Conservation (phyloP, 352 stramenopile species). For the Phytophthora citricola region DNA sequence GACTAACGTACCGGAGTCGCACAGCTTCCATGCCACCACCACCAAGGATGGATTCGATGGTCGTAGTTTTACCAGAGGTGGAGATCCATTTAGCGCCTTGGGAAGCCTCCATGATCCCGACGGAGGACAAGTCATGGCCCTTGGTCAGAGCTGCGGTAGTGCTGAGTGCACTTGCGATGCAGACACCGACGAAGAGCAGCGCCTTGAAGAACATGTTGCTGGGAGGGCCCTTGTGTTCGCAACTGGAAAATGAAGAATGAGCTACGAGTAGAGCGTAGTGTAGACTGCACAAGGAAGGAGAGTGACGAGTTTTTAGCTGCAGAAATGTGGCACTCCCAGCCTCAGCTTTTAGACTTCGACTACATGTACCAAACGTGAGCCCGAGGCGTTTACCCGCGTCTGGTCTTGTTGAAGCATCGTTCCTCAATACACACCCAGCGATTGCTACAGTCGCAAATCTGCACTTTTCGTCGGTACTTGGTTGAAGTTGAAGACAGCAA, state of each 20-base stretch:
- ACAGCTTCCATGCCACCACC: conserved; percentile 41
- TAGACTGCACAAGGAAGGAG: neutral
- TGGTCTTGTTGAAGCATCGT: conserved; percentile 15
- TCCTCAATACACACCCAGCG: conserved; percentile 13
- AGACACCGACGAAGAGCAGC: conserved; percentile 14
- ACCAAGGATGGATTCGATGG: conserved; percentile 42
- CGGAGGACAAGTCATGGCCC: conserved; percentile 46
- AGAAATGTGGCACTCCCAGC: conserved; percentile 3
- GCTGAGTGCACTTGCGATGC: conserved; percentile 8
- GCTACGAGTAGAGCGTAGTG: neutral
- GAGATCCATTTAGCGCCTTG: conserved; percentile 39
- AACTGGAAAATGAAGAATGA: conserved; percentile 13
- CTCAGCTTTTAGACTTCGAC: neutral
- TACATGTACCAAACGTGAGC: neutral
- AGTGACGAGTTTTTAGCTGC: conserved; percentile 4
- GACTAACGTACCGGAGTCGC: conserved; percentile 29
- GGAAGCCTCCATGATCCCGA: conserved; percentile 36
- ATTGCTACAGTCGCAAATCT: conserved; percentile 1
- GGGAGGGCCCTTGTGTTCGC: neutral
- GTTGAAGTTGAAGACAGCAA: conserved; percentile 12
- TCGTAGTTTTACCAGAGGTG: conserved; percentile 31
- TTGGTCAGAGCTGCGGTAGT: conserved; percentile 29
- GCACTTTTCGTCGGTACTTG: neutral
- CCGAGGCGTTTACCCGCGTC: conserved; percentile 8
- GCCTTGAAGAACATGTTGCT: conserved; percentile 23